Evolutionary conservation across 176 grass and related monocot genomes (phyloP).

Genomic region (Triticum monococcum): DNA sequence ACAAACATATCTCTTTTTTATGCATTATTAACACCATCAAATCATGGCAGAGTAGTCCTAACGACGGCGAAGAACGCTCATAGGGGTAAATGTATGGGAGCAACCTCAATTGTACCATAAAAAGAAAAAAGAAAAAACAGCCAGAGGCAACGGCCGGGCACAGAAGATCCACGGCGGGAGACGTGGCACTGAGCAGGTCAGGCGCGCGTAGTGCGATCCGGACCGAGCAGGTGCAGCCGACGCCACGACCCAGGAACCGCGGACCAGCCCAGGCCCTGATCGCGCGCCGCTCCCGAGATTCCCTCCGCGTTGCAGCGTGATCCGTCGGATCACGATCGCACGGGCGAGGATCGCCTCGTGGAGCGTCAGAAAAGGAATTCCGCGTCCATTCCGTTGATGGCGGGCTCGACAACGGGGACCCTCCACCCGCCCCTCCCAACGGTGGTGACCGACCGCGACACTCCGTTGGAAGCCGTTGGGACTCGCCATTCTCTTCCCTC

Average conservation of each 20-base stretch:
- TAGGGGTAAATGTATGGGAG: too few relatives aligned
- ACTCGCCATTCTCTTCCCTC: neutral
- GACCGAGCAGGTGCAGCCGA: neutral
- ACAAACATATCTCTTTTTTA: too few relatives aligned
- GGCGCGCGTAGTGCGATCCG: neutral
- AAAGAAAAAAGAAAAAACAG: too few relatives aligned
- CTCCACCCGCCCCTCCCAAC: neutral
- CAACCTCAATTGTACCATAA: too few relatives aligned
- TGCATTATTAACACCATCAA: too few relatives aligned
- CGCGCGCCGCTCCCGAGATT: neutral
- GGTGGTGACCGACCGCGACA: neutral
- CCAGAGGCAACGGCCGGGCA: neutral
- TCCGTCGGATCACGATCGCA: neutral
- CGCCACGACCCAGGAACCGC: neutral
- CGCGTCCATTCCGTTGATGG: neutral
- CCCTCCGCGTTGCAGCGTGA: neutral
- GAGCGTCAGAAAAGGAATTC: neutral
- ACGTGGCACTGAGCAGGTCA: neutral
- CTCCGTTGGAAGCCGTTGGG: neutral
- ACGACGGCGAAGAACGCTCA: too few relatives aligned
- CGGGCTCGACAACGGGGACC: constrained; percentile 9
- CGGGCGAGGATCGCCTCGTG: neutral
- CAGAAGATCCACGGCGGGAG: neutral
- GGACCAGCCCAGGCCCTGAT: neutral
- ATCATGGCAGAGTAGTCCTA: too few relatives aligned